These are phyloP conservation scores for Tinospora cordifolia DNA, from an alignment of 164 flowering plant species.

Conservation along the genomic window DNA sequence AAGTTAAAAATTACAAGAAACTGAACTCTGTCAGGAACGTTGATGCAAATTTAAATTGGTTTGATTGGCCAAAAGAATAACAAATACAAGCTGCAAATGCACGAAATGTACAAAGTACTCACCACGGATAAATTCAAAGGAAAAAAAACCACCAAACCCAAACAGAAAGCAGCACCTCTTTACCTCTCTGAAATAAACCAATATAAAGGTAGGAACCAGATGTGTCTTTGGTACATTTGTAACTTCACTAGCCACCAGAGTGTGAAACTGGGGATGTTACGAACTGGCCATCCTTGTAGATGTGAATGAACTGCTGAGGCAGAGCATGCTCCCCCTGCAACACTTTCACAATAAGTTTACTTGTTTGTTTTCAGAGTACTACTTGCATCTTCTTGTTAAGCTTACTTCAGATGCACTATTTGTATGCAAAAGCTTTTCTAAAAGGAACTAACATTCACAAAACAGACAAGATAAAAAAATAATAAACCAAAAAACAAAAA, in stretches of 20 bases:
- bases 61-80: conserved; percentile 6
- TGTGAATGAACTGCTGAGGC: conserved; percentile 59
- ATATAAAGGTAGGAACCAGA: neutral
- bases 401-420: too few relatives aligned
- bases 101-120: neutral
- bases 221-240: neutral
- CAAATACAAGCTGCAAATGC: neutral
- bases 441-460: neutral
- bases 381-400: neutral
- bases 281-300: conserved; percentile 55
- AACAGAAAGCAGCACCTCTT: neutral
- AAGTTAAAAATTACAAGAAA: neutral
- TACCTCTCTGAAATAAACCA: neutral
- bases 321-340: conserved; percentile 82
- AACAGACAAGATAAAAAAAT: too few relatives aligned
- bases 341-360: neutral
- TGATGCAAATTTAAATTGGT: neutral
- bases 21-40: neutral
- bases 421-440: too few relatives aligned
- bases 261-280: conserved; percentile 71
- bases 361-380: neutral
- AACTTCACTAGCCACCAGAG: conserved; percentile 60
- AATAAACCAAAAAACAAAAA: too few relatives aligned
- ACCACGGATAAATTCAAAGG: neutral
- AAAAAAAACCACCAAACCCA: neutral